Percentiles rank a stretch among this genome's conserved stretches.
phyloP scores from a whole-genome alignment of 768 basidiomycete species.

The Cyclocybe aegerita region DNA sequence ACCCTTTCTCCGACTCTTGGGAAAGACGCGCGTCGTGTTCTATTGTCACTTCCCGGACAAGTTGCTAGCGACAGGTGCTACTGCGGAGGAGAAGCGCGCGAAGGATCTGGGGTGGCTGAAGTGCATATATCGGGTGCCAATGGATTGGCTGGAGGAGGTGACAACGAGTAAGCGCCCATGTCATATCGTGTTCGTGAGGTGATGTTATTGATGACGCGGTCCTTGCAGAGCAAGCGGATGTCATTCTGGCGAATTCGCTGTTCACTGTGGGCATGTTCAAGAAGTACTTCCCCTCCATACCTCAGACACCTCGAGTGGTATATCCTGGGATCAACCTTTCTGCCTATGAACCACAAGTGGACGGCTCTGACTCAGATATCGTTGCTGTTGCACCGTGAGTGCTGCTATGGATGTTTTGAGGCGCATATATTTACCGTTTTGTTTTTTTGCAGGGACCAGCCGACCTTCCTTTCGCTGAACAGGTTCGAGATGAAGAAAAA shows the following conservation, averaged over 20 bases:
- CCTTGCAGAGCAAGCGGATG: slow-evolving; percentile 77
- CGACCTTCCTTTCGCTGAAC: slow-evolving; percentile 86
- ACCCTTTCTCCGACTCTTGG: slow-evolving; percentile 71
- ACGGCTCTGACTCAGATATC: slow-evolving; percentile 50
- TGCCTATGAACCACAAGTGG: slow-evolving; percentile 57
- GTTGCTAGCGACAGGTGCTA: slow-evolving; percentile 73
- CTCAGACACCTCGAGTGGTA: slow-evolving; percentile 68
- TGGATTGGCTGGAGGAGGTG: slow-evolving; percentile 87
- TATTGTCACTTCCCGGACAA: slow-evolving; percentile 99
- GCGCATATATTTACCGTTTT: not conserved
- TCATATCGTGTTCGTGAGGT: not conserved
- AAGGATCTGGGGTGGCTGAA: slow-evolving; percentile 56
- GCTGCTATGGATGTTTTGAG: not conserved
- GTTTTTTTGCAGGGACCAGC: slow-evolving; percentile 38
- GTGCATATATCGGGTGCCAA: slow-evolving; percentile 78
- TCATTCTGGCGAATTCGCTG: slow-evolving; percentile 87
- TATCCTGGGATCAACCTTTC: slow-evolving; percentile 91
- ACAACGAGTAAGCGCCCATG: slow-evolving; percentile 69
- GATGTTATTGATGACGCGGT: not conserved
- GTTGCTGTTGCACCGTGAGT: slow-evolving; percentile 58
- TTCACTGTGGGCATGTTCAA: slow-evolving; percentile 87
- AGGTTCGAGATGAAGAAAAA: slow-evolving; percentile 98
- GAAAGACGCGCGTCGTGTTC: slow-evolving; percentile 83
- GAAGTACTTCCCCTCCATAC: slow-evolving; percentile 71
- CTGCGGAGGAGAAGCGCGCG: slow-evolving; percentile 51